These are phyloP conservation scores for Phytopythium boreale DNA, from an alignment of 352 stramenopile genomes.

Conservation along the genomic window DNA sequence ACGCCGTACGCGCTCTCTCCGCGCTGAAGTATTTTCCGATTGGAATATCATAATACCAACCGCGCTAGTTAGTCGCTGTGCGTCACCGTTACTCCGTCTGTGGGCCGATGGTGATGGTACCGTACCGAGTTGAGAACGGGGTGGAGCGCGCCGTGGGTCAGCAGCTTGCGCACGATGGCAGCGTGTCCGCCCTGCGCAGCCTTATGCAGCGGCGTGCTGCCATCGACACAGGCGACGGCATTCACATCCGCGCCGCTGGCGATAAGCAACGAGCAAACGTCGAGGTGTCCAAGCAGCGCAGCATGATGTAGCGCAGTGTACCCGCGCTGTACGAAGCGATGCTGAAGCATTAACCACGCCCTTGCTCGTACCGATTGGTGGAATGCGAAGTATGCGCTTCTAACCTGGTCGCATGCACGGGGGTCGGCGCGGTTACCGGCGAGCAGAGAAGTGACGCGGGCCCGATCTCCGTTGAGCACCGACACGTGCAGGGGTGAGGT, in stretches of 20 bases:
- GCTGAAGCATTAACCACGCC: not conserved
- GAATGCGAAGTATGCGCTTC: not conserved
- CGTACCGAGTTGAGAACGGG: constrained; percentile 20
- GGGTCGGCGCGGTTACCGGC: constrained; percentile 5
- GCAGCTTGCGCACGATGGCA: constrained; percentile 20
- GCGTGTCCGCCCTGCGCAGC: constrained; percentile 26
- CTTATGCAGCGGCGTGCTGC: constrained; percentile 37
- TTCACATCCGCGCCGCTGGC: constrained; percentile 17
- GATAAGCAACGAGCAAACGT: constrained; percentile 28
- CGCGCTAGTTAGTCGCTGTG: not conserved
- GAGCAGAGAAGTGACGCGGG: constrained; percentile 14
- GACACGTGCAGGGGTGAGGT: constrained; percentile 31
- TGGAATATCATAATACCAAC: too few relatives aligned
- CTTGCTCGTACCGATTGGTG: not conserved
- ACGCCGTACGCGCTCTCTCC: constrained; percentile 26
- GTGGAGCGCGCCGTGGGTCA: constrained; percentile 17
- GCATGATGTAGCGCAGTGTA: constrained; percentile 31
- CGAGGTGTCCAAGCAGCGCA: constrained; percentile 25
- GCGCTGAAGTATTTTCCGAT: constrained; percentile 9
- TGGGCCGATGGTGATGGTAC: not conserved
- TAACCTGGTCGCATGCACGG: constrained; percentile 23
- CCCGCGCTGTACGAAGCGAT: constrained; percentile 16
- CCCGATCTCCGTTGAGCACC: constrained; percentile 26
- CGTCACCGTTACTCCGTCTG: not conserved
- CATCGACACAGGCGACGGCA: constrained; percentile 5